A percentile compares a stretch with the other conserved stretches of the same genome.
These are phyloP conservation scores for Phalaenopsis hybrid DNA, from an alignment of 116 monocot species.

Conservation along the genomic window DNA sequence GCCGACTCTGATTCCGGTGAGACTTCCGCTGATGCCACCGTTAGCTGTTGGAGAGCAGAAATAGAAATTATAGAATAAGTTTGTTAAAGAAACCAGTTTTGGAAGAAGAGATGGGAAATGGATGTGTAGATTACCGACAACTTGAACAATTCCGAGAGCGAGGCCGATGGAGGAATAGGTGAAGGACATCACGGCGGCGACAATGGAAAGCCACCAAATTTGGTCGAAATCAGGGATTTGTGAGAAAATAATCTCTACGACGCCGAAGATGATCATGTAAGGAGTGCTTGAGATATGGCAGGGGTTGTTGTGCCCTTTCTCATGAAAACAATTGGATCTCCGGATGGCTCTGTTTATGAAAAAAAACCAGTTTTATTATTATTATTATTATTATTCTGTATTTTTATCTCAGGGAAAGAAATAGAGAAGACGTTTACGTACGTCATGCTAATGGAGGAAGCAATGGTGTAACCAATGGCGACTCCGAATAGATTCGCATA, in stretches of 20 bases:
- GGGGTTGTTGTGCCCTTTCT: conserved; percentile 37
- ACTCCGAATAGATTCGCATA: conserved; percentile 55
- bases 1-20: conserved; percentile 21
- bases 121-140: conserved; percentile 33
- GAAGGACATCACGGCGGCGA: conserved; percentile 92
- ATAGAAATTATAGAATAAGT: not conserved
- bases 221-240: conserved; percentile 88
- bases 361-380: not conserved
- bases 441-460: conserved; percentile 69
- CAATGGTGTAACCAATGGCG: conserved; percentile 67
- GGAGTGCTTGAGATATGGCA: conserved; percentile 58
- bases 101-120: not conserved
- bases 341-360: conserved; percentile 48
- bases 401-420: not conserved
- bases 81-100: not conserved
- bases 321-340: conserved; percentile 77
- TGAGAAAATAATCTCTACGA: conserved; percentile 54
- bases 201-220: conserved; percentile 84
- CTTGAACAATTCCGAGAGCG: conserved; percentile 52
- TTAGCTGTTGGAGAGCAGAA: conserved; percentile 8
- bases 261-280: conserved; percentile 78
- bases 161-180: conserved; percentile 81
- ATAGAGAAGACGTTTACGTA: conserved; percentile 21
- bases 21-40: conserved; percentile 22
- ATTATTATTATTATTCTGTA: not conserved